These are phyloP conservation scores for Dendrobium catenatum DNA, from an alignment of 106 monocot species.

Conservation along the genomic window DNA sequence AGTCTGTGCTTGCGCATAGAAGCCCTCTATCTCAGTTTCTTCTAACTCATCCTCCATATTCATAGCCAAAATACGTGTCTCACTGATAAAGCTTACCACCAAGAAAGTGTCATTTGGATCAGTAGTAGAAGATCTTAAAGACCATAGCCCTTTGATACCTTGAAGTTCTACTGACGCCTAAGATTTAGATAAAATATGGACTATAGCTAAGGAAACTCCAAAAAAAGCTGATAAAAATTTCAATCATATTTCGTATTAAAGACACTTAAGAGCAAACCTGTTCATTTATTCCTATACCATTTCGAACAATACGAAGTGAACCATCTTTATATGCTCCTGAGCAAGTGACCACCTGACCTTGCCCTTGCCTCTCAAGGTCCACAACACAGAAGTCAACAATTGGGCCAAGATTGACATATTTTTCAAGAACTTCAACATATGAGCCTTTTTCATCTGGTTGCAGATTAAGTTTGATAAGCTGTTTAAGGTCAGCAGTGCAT, in stretches of 20 bases:
- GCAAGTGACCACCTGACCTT: constrained; percentile 97
- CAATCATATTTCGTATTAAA: background rate
- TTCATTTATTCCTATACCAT: constrained; percentile 97
- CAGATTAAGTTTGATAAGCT: constrained; percentile 93
- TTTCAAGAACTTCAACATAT: constrained; percentile 93
- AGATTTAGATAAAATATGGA: background rate
- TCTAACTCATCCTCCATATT: constrained; percentile 96
- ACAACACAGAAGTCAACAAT: constrained; percentile 99
- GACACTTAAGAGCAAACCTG: constrained; percentile 44
- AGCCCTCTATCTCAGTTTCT: constrained; percentile 99
- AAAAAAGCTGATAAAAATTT: background rate
- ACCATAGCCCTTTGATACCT: constrained; percentile 99
- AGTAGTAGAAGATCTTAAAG: constrained; percentile 60
- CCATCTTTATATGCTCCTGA: constrained; percentile 99
- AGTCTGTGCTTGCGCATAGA: constrained; percentile 79
- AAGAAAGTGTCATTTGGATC: constrained; percentile 90
- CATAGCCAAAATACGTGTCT: constrained; percentile 95
- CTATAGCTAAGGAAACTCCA: constrained; percentile 3
- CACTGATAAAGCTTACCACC: constrained; percentile 95
- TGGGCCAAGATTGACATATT: constrained; percentile 94
- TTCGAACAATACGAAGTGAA: constrained; percentile 88
- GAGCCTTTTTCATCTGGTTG: constrained; percentile 96
- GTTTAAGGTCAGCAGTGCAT: constrained; percentile 5
- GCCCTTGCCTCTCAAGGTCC: constrained; percentile 97
- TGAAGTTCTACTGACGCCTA: constrained; percentile 97